phyloP scores from a whole-genome alignment of 108 stramenopile species.

The Mayamaea pseudoterrestris region DNA sequence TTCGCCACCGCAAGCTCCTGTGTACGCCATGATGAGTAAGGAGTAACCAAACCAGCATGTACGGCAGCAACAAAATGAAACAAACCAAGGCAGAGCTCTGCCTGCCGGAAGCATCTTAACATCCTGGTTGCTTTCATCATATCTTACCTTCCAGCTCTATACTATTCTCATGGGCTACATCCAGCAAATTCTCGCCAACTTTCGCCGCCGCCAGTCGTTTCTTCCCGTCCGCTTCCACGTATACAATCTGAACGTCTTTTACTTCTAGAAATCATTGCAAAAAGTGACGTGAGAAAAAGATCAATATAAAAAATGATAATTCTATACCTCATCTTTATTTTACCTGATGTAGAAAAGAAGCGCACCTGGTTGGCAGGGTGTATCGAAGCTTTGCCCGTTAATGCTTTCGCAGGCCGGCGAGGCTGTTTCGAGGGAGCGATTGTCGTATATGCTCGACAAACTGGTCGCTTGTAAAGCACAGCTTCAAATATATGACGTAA shows the following conservation, averaged over 20 bases:
- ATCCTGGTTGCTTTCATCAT: not conserved
- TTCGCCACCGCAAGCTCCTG: slow-evolving; percentile 77
- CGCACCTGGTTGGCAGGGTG: too few relatives aligned
- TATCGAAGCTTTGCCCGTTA: not conserved
- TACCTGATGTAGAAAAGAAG: not conserved
- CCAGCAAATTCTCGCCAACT: slow-evolving; percentile 61
- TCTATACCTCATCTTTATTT: too few relatives aligned
- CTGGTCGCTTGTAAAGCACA: too few relatives aligned
- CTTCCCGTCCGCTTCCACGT: slow-evolving; percentile 53
- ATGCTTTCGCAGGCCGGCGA: too few relatives aligned
- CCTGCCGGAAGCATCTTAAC: too few relatives aligned
- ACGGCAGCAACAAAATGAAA: slow-evolving; percentile 6
- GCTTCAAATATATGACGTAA: too few relatives aligned
- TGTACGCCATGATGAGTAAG: slow-evolving; percentile 1
- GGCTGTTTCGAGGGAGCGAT: not conserved
- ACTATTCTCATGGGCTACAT: slow-evolving; percentile 78
- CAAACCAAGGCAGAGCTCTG: too few relatives aligned
- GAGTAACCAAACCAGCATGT: not conserved
- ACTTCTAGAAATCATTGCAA: not conserved
- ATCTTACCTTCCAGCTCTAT: slow-evolving; percentile 72
- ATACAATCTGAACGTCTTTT: slow-evolving; percentile 44
- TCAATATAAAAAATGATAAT: slow-evolving; percentile 1
- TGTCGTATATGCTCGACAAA: not conserved
- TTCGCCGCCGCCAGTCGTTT: slow-evolving; percentile 55
- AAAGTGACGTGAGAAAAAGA: not conserved